phyloP scores from a whole-genome alignment of 176 grass and related monocot species.

The Rhynchospora breviuscula region DNA sequence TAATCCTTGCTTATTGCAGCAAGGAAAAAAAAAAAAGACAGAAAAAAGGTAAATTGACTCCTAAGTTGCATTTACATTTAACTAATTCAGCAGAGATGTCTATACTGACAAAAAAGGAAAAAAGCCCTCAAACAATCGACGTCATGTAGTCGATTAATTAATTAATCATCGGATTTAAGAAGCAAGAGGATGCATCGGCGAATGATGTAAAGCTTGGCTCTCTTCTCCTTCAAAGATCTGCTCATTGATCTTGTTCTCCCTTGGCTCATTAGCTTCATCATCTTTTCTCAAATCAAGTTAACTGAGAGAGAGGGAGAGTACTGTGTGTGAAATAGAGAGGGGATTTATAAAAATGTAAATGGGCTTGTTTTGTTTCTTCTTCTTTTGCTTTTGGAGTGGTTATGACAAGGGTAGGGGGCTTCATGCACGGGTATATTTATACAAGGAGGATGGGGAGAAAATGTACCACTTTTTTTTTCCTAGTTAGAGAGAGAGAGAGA shows the following conservation, averaged over 20 bases:
- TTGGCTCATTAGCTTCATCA: slow-evolving; percentile 39
- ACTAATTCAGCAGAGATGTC: background rate
- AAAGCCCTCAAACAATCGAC: background rate
- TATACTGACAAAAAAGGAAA: background rate
- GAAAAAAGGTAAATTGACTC: background rate
- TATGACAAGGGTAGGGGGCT: background rate
- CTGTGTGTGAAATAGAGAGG: background rate
- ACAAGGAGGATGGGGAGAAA: background rate
- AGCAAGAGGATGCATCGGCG: slow-evolving; percentile 49
- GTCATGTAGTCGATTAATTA: background rate
- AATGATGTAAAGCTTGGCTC: slow-evolving; percentile 59
- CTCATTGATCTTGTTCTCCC: slow-evolving; percentile 31
- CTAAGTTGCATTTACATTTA: slow-evolving; percentile 8
- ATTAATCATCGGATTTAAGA: slow-evolving; percentile 47
- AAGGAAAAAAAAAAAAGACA: slow-evolving; percentile 11
- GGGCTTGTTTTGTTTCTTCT: slow-evolving; percentile 1
- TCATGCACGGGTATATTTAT: slow-evolving; percentile 11
- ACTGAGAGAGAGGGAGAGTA: background rate
- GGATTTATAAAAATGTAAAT: background rate
- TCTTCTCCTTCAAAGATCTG: slow-evolving; percentile 52
- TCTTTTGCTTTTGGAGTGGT: background rate
- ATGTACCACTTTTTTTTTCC: background rate
- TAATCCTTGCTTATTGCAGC: slow-evolving; percentile 5
- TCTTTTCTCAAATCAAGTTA: background rate
- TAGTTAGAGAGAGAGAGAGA: background rate